Conservation (phyloP, 1,284 basidiomycete species). For the Calocybe gambosa region DNA sequence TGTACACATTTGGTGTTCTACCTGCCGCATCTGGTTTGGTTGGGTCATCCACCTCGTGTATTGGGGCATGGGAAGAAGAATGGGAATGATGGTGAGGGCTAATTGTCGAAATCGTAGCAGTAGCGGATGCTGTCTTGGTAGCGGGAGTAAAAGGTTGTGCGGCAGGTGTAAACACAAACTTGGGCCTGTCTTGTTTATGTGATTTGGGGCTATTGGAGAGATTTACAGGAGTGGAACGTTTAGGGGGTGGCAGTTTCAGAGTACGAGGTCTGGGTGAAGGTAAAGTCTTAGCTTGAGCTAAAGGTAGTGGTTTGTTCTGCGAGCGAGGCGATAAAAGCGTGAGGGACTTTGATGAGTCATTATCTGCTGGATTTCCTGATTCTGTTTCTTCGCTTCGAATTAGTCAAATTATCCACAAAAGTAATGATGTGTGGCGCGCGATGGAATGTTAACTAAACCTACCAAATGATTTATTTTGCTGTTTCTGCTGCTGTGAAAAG, state of each 20-base stretch:
- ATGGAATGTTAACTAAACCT: not conserved
- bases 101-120: constrained; percentile 14
- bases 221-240: constrained; percentile 26
- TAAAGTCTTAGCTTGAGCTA: not conserved
- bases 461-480: constrained; percentile 4
- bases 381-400: too few species aligned
- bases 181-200: too few species aligned
- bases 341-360: too few species aligned
- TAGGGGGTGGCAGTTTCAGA: constrained; percentile 22
- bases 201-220: constrained; percentile 7
- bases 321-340: not conserved
- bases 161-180: too few species aligned
- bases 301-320: not conserved
- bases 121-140: not conserved
- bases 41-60: not conserved
- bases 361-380: too few species aligned
- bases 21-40: not conserved
- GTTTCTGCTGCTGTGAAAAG: constrained; percentile 1
- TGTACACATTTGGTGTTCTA: constrained; percentile 59
- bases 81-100: not conserved
- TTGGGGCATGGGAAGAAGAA: not conserved
- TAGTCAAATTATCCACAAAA: too few species aligned
- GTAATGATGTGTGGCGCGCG: not conserved
- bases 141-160: too few species aligned
- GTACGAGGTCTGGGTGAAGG: constrained; percentile 17